phyloP scores from a whole-genome alignment of 345 rosid species.

The Microcos paniculata region DNA sequence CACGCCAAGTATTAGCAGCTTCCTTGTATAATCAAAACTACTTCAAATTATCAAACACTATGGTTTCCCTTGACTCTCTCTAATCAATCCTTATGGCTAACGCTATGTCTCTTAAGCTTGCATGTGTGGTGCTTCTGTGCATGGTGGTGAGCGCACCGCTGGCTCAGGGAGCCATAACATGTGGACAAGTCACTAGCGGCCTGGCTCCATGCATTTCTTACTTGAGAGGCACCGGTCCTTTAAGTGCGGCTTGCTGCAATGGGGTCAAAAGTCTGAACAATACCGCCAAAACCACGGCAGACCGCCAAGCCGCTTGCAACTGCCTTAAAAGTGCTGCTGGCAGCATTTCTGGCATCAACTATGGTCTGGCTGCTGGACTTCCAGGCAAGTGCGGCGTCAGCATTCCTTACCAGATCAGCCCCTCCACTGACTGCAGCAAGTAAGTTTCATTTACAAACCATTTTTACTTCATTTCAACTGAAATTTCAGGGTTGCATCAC shows the following conservation, averaged over 20 bases:
- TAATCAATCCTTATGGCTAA: not conserved
- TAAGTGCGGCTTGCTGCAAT: slow-evolving; percentile 34
- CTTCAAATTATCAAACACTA: too few relatives aligned
- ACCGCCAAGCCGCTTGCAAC: slow-evolving; percentile 34
- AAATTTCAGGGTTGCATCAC: not conserved
- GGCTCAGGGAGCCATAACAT: slow-evolving; percentile 15
- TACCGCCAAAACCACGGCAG: slow-evolving; percentile 46
- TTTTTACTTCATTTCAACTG: too few relatives aligned
- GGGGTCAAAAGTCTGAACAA: slow-evolving; percentile 35
- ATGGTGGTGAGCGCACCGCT: slow-evolving; percentile 16
- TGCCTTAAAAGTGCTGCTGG: too few relatives aligned
- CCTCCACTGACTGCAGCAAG: too few relatives aligned
- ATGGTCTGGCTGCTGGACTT: not conserved
- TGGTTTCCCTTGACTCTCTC: too few relatives aligned
- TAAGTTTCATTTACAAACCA: not conserved
- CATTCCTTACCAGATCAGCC: too few relatives aligned
- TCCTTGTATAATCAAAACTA: too few relatives aligned
- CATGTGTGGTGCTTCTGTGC: slow-evolving; percentile 21
- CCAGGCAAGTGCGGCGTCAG: not conserved
- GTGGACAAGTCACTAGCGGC: slow-evolving; percentile 16
- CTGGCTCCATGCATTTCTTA: slow-evolving; percentile 22
- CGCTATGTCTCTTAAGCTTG: not conserved
- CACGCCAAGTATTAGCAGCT: too few relatives aligned
- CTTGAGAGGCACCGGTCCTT: slow-evolving; percentile 23
- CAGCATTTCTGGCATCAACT: too few relatives aligned